Base-by-base conservation (phyloP, 2,329 filamentous ascomycete genomes). In the Ophiostoma sp. region DNA sequence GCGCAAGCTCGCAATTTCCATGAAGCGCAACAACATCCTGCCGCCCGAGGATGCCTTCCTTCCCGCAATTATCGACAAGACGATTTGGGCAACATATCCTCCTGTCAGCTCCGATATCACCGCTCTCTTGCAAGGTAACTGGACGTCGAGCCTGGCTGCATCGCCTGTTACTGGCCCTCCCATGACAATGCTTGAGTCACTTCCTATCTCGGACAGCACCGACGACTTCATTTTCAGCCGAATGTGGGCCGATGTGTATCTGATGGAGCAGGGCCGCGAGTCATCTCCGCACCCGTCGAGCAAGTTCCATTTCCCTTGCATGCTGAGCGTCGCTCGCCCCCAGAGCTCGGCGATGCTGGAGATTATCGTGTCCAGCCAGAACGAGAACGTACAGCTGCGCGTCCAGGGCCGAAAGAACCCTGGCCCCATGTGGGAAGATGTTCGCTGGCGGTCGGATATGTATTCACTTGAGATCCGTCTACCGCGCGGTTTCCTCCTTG, bases 21-120 rank as follows among this genome's bases (percentile, higher is more conserved):
- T 97, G 92, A 91, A 92, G 80, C 87, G 93, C 70, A 97, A 97
- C 78, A 89, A 91, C 28, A 90, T 96, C 73, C 85, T 97, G 77
- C 91, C 93, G 0, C 88, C 91, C 0, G 87, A 91, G 71, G 88
- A 91, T 66, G 84, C 89, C 0, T 87, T 91, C 59, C 85, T 95
- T n/a, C 91, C 92, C 1, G 92, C 94, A 78, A 90, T 90, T 0
- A 90, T 95, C 75, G 92, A 97, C 79, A 93, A 93, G 71, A 89
- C 88, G 0, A 92, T 97, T 52, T 97, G 93, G 94, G 80, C 95
- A 19, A 87, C 91, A 72, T 96, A 97, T 78, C 93, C 93, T 0
- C 83, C 86, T 11, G 87, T 95, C 75, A 90, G 90, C 31, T 87
- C 92, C 22, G 92, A 95, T 77, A 89, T 93, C 73, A 84, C 90